Evolutionary conservation across 202 grass and related monocot species (phyloP), one percentile per base, ranked within the genome.

Genomic region (Setaria viridis): DNA sequence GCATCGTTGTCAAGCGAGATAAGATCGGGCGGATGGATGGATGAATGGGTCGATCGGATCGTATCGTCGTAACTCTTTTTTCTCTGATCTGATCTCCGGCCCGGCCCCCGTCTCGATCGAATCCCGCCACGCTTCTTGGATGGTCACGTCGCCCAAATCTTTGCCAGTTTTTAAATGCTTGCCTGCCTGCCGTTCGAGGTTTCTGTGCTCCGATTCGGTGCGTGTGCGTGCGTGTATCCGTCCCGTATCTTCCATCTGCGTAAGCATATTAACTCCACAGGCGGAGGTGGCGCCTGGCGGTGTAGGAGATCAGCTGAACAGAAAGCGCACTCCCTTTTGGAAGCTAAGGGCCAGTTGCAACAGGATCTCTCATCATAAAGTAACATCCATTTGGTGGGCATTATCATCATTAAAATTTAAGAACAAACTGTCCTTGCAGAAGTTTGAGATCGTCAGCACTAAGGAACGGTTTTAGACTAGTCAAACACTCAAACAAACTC

Each of bases 111-210:
- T 54, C 59, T 42, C 70, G 9, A 74, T 76, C 47, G 49, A 49
- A 82, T 87, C 70, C 60, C 57, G 65, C 54, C 13, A 14, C 21
- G 47, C 25, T 46, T 62, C 43, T 72, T 11, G 64, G 33, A 72
- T 78, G 64, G 34, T 37, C 59, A 74, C 74, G 48, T 74, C 58
- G 10, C 34, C 34, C 53, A 62, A 58, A 84, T 72, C 80, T 65
- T 57, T 66, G 21, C 20, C 10, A 56, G 34, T 83, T 57, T 60
- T 82, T 83, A 70, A 69, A 47, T 56, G 37, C 42, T 35, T 35
- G 25, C 25, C 25, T 11, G n/a, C 53, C 5, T 2, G 37, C 42
- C 42, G 5, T 43, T 78, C 30, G 64, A 71, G 42, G 30, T 46
- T 55, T 5, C 59, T 16, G 69, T 54, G 58, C 54, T 25, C 39